Base-by-base conservation (phyloP, 352 stramenopile species). In the Halophytophthora batemanensis region DNA sequence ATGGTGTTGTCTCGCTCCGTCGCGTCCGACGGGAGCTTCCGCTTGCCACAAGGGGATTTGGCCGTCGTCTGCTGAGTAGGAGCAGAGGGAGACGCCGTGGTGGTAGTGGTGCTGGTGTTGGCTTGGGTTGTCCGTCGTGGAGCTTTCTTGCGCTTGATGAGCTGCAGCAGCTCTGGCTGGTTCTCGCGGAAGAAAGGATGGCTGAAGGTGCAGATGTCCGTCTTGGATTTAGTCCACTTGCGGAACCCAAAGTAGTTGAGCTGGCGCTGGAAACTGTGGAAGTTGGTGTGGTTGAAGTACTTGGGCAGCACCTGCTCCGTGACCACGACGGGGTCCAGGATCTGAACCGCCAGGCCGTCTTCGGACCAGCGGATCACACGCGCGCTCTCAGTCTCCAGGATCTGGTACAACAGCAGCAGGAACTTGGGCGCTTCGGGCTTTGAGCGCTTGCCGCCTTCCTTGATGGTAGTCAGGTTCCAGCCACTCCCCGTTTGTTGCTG, bases 201-300 rank as follows among this genome's bases (percentile, higher is more conserved):
- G 48, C 77, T 90, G 49, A 93, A 93, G 39, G 82, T 93, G 63
- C 82, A 93, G 52, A 93, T 89, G 39, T 89, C 79, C 13, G 82
- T 89, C 59, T 91, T 82, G 29, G 77, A 86, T 49, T 90, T 90
- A 50, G 80, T 90, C 79, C 79, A 90, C 58, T 93, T 93, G 47
- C 77, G 73, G 62, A 98, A 98, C 25, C 71, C 78, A 75, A 98
- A 98, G 61, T 98, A 96, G 64, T 95, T 96, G 40, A 98, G 72
- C 61, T 98, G 89, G 37, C 91, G 75, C 56, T 96, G 86, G 50
- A 98, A 93, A 40, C 86, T 96, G 45, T 92, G 86, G 62, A 96
- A 98, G 53, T 91, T 96, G 45, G 75, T 81, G 66, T 98, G 89
- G 50, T 96, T 97, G 53, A 98, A 98, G 68, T 97, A 98, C 56